Evolutionary conservation across 257 asterid species (phyloP).

Genomic region (Solanum boliviense): DNA sequence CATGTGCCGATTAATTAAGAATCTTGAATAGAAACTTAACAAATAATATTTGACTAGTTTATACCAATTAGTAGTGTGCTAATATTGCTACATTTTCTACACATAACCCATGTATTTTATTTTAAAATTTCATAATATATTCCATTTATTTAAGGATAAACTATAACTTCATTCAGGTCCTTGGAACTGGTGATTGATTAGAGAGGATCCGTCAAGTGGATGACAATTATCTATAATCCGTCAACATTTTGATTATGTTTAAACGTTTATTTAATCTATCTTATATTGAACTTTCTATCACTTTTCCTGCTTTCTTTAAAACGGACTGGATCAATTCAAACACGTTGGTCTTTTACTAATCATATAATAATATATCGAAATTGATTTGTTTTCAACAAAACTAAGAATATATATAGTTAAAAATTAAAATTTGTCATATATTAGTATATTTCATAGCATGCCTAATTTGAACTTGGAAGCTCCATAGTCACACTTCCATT

Average conservation of each 20-base stretch:
- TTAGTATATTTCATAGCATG: neutral
- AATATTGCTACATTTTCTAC: neutral
- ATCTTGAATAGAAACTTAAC: neutral
- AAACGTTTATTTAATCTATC: neutral
- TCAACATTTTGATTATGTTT: neutral
- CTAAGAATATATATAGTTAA: neutral
- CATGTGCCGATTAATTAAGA: neutral
- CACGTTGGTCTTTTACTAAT: neutral
- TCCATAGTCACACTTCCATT: neutral
- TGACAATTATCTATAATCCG: neutral
- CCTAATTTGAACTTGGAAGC: neutral
- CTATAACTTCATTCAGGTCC: neutral
- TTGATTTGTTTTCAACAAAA: neutral
- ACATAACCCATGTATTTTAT: neutral
- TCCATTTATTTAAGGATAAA: neutral
- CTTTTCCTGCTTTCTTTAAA: neutral
- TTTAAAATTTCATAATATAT: neutral
- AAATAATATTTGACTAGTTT: neutral
- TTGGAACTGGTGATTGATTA: neutral
- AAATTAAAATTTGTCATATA: neutral
- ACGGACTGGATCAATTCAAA: neutral
- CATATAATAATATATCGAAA: neutral
- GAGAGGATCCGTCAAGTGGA: neutral
- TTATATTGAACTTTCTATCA: neutral
- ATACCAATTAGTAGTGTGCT: too few species aligned